Base-by-base conservation (phyloP, 2,329 filamentous ascomycete genomes). In the Penicillium sp. region DNA sequence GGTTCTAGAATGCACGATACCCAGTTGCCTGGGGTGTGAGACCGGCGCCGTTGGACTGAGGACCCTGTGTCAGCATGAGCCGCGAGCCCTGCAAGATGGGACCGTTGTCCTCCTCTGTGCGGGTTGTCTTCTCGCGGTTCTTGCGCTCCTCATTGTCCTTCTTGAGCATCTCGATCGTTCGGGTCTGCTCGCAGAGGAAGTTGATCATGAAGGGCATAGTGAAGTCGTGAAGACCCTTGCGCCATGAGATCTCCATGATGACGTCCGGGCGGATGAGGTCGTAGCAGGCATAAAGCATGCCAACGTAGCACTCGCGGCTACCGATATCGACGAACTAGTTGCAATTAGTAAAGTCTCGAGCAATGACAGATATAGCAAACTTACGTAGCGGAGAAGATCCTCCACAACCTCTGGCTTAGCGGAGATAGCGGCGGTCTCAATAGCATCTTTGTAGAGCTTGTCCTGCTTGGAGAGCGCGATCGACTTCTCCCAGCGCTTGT, bases 141-240 rank as follows among this genome's bases (percentile, higher is more conserved):
- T 95, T 96, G 64, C 90, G 85, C 66, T 90, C 87, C 71, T 98
- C 94, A 66, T 97, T 98, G 72, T 98, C 94, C 55, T 88, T 87
- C 78, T 94, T 95, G 54, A 98, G 80, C 52, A 77, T 69, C 52
- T 89, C 82, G 59, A 98, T 85, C 49, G 94, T 85, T 59, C 85
- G 83, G 34, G 88, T 89, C 73, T 97, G 90, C 71, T 95, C 89
- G 60, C 84, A 82, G 56, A 98, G 78, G 76, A 94, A 86, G 76
- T 97, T 98, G 80, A 98, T 97, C 88, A 98, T 94, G 78, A 95
- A 98, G 17, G 93, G 93, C 94, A 98, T 98, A 42, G 90, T 95
- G 74, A 95, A 98, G 75, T 98, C 93, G 63, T 84, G 83, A 34
- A 98, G 84, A 53, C 89, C 88, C 67, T 95, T 79, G 61, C 93